These are phyloP conservation scores for Rugonectria rugulosa DNA, from an alignment of 2,329 filamentous ascomycete species.

Conservation along the genomic window DNA sequence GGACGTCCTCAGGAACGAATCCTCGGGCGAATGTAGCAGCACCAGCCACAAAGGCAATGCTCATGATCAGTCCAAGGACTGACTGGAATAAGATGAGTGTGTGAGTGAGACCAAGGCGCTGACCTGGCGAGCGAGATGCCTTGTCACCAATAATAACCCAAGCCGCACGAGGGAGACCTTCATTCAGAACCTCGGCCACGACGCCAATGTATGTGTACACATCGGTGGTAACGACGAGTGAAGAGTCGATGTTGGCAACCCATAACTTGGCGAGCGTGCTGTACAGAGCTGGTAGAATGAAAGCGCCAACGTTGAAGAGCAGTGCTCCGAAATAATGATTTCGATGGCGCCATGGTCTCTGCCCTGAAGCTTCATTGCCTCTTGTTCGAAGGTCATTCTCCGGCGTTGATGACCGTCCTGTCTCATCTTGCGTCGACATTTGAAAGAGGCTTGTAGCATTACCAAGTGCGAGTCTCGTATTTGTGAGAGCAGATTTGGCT, in stretches of 20 bases:
- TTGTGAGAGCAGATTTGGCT: too few relatives aligned
- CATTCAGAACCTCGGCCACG: conserved; percentile 73
- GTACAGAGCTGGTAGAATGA: conserved; percentile 73
- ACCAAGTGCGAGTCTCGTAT: too few relatives aligned
- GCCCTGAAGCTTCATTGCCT: too few relatives aligned
- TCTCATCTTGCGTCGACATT: too few relatives aligned
- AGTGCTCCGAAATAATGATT: conserved; percentile 51
- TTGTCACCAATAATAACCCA: conserved; percentile 75
- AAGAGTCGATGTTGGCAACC: conserved; percentile 72
- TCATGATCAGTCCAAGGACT: conserved; percentile 65
- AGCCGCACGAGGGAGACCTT: conserved; percentile 72
- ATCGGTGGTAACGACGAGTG: conserved; percentile 47
- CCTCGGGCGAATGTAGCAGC: conserved; percentile 62
- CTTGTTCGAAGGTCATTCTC: too few relatives aligned
- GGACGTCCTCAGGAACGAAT: conserved; percentile 69
- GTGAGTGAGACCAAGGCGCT: conserved; percentile 66
- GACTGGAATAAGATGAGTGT: conserved; percentile 70
- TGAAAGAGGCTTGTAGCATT: too few relatives aligned
- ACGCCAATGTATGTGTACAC: conserved; percentile 74
- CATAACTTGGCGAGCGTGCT: conserved; percentile 73
- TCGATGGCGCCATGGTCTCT: too few relatives aligned
- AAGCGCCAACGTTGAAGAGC: conserved; percentile 68
- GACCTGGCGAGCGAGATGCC: conserved; percentile 55
- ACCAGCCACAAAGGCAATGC: conserved; percentile 62
- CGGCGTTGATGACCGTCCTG: too few relatives aligned